Base-by-base conservation (phyloP, 2,329 filamentous ascomycete species). In the Colletotrichum lini region DNA sequence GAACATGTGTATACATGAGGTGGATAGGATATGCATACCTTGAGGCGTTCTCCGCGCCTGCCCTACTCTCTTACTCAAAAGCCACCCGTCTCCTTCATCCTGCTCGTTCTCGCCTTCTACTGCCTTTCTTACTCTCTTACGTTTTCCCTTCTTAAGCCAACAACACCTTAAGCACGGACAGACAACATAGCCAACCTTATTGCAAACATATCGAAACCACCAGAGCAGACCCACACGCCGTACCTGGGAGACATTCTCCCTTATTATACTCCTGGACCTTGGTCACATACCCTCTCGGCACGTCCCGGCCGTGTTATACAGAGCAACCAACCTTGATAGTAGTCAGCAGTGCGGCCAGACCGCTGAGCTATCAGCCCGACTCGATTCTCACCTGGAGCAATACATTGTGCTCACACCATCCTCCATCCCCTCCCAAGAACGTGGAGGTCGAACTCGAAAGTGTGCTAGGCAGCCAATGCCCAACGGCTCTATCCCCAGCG, bases 51-150 rank as follows among this genome's bases (percentile, higher is more conserved):
- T 70, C 68, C 56, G 57, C 68, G 68, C 64, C 65, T 71, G 44
- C 50, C 57, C 63, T 62, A n/a, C 61, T 45, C 10, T 35, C 30
- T 35, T 35, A 57, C 64, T 71, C 57, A 71, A 71, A 71, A 71
- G 68, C 68, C 68, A 71, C 68, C 68, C 64, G 64, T 21, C 64
- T 71, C 68, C 68, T 67, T 67, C 44, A 21, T 53, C 45, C 50
- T 44, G n/a, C 64, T 62, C 57, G 35, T 57, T 57, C 56, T 62
- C 68, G 45, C 57, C 35, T 50, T 49, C 26, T 62, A 53, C 64
- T 66, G 21, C 52, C 30, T 18, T 35, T 18, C 45, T 56, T 65
- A n/a, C 12, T 54, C 26, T 21, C 61, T 26, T 30, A 47, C 26
- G 21, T 70, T 44, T 26, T 26, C 26, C 30, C 57, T 60, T 47